Conservation (phyloP, 768 basidiomycete species). For the Tylopilus rubrobrunneus region DNA sequence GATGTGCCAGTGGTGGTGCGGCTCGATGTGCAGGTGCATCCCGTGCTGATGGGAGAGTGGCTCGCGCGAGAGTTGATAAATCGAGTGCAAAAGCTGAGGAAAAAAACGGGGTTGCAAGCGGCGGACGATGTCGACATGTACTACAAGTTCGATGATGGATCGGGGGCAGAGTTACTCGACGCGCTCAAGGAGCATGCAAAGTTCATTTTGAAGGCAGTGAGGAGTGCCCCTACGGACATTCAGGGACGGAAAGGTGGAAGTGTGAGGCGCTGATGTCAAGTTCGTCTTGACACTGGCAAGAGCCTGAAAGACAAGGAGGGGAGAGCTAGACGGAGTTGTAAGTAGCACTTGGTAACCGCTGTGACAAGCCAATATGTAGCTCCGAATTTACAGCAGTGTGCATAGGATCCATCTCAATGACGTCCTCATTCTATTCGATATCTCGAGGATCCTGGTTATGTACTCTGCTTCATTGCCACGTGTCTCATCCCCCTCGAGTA, state of each 20-base stretch:
- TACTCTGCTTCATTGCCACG: conserved; percentile 10
- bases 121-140: conserved; percentile 91
- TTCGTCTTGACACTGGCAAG: conserved; percentile 67
- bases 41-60: conserved; percentile 85
- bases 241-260: conserved; percentile 46
- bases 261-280: conserved; percentile 75
- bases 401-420: too few species aligned
- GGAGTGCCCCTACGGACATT: conserved; percentile 63
- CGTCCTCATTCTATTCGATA: too few species aligned
- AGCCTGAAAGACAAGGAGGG: conserved; percentile 10
- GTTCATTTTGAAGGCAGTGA: conserved; percentile 68
- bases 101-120: conserved; percentile 94
- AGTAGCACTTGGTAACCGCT: not conserved
- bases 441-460: conserved; percentile 1
- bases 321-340: not conserved
- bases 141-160: conserved; percentile 72
- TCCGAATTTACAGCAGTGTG: too few species aligned
- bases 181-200: conserved; percentile 67
- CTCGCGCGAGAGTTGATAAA: conserved; percentile 87
- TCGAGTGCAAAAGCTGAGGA: conserved; percentile 90
- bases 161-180: conserved; percentile 56
- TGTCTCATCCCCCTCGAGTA: conserved; percentile 14
- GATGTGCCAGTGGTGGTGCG: conserved; percentile 83
- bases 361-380: not conserved
- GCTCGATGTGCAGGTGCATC: conserved; percentile 83